These are phyloP conservation scores for Nakazawaea ambrosiae DNA, from an alignment of 805 yeast genomes.

Conservation along the genomic window DNA sequence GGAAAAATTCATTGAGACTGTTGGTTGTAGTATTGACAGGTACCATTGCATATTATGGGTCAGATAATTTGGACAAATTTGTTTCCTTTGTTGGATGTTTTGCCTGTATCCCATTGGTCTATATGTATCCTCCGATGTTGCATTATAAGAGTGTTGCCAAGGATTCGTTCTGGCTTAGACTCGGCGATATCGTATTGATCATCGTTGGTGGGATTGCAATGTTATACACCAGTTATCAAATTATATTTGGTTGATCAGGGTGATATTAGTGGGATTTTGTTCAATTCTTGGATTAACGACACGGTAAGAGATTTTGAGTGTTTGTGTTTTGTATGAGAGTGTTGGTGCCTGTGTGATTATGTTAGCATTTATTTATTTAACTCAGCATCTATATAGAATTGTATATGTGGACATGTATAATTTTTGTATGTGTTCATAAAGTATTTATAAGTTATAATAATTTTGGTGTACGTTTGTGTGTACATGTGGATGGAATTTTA, in stretches of 20 bases:
- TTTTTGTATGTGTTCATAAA: too few species aligned
- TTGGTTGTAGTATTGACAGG: conserved; percentile 48
- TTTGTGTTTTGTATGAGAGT: too few species aligned
- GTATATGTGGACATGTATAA: too few species aligned
- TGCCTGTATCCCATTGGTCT: conserved; percentile 81
- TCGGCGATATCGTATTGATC: conserved; percentile 42
- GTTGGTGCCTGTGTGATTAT: too few species aligned
- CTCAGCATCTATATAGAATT: too few species aligned
- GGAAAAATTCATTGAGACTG: conserved; percentile 53
- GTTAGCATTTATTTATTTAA: too few species aligned
- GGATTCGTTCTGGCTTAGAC: conserved; percentile 27
- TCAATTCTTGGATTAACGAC: too few species aligned
- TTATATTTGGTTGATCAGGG: conserved; percentile 25
- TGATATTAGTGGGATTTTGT: too few species aligned
- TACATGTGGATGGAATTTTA: too few species aligned
- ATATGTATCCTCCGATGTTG: conserved; percentile 78
- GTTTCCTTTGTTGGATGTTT: conserved; percentile 80
- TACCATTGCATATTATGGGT: conserved; percentile 57
- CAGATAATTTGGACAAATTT: conserved; percentile 61
- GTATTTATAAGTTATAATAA: too few species aligned
- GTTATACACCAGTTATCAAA: conserved; percentile 62
- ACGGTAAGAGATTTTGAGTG: too few species aligned
- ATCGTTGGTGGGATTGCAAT: conserved; percentile 53
- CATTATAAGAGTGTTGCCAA: conserved; percentile 49
- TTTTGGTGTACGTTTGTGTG: too few species aligned